Evolutionary conservation across 208 protist genomes (phyloP), one percentile per base, ranked within the genome.

Genomic region (Wallacemonas sp.): DNA sequence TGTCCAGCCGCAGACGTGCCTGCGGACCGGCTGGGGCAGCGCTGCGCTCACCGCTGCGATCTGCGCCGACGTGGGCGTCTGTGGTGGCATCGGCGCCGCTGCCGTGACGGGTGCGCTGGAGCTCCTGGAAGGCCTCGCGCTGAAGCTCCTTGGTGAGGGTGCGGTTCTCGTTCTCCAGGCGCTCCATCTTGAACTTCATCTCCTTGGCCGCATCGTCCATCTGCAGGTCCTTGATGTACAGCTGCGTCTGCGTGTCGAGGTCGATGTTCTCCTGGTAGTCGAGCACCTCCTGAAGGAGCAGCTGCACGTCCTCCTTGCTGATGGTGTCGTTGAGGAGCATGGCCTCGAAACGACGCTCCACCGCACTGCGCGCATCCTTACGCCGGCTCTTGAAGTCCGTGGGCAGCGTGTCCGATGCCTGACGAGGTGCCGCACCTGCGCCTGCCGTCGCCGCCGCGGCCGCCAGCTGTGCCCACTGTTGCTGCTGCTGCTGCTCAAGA

Each of bases 191-290:
- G 4, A 42, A 23, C 5, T 39, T 39, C 59, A 88, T 70, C 31
- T 33, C 38, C 22, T 82, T 72, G 57, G 82, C 72, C 39, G 44
- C 55, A 29, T 94, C 88, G 42, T 91, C 81, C 14, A 49, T 32
- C 65, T 86, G 66, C 33, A 91, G 80, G 38, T 86, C 70, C 45
- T 86, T 72, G 64, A 91, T 80, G 28, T 80, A 42, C 25, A 94
- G 55, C 49, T 67, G 32, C 22, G 84, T 90, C 29, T 63, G 55
- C 54, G 74, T 77, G 36, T 91, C 80, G 29, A 86, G 64, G 4
- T 86, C 79, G 25, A 62, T 57, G 1, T 77, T 70, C 46, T 94
- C 84, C 74, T 94, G 88, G 31, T 85, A 86, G 69, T 94, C 84
- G 0, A 91, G 70, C 71, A 91, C 85, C 61, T 86, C 74, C 54